Conservation (phyloP, 192 early-diverging fungal genomes). For the Phycomyces nitens region DNA sequence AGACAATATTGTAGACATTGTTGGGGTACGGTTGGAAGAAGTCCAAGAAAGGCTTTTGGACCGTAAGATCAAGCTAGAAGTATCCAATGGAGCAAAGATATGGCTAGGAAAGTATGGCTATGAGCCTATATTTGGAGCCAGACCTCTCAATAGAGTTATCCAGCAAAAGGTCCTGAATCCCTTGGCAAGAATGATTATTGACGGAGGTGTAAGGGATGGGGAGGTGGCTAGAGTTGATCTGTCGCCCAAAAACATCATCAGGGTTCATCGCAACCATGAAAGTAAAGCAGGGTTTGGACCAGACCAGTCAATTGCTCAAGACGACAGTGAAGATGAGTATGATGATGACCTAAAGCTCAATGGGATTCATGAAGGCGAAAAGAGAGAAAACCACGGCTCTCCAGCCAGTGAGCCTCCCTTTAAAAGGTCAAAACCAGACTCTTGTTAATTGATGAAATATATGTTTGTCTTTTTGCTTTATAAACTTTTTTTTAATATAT, state of each 20-base stretch:
- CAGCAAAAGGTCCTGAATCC: conserved; percentile 62
- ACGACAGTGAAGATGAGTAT: conserved; percentile 18
- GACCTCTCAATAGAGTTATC: conserved; percentile 84
- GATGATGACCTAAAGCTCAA: not conserved
- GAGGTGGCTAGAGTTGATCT: conserved; percentile 35
- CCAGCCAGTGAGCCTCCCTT: too few relatives aligned
- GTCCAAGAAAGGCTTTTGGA: conserved; percentile 68
- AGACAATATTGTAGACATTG: conserved; percentile 62
- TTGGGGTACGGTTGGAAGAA: conserved; percentile 64
- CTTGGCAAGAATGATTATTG: conserved; percentile 42
- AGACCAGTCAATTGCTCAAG: not conserved
- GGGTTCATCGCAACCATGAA: conserved; percentile 29
- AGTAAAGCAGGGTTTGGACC: conserved; percentile 10
- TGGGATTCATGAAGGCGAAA: too few relatives aligned
- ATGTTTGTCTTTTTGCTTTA: too few relatives aligned
- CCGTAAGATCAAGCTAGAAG: conserved; percentile 64
- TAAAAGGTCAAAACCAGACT: too few relatives aligned
- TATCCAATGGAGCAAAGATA: conserved; percentile 67
- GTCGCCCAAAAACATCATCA: conserved; percentile 21
- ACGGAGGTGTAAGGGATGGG: conserved; percentile 43
- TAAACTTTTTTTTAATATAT: too few relatives aligned
- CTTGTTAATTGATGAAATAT: too few relatives aligned
- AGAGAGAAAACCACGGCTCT: too few relatives aligned
- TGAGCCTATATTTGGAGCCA: conserved; percentile 90
- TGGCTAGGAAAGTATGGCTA: conserved; percentile 76